These are phyloP conservation scores for Penicillium samsonianum DNA, from an alignment of 495 filamentous ascomycete species.

Conservation along the genomic window DNA sequence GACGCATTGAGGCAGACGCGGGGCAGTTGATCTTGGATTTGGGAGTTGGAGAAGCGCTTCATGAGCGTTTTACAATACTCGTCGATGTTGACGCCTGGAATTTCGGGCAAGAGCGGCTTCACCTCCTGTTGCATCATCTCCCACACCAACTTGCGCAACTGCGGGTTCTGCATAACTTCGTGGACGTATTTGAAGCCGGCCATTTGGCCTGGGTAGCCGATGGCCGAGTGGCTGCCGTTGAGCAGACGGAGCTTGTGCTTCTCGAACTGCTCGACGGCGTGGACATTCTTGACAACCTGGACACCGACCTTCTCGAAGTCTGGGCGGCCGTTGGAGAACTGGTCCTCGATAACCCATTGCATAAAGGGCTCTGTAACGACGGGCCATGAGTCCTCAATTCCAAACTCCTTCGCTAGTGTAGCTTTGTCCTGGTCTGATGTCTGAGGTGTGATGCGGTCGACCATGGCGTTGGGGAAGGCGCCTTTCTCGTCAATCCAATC, in stretches of 20 bases:
- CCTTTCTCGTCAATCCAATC: constrained; percentile 45
- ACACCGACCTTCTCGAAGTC: constrained; percentile 49
- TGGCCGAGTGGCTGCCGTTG: constrained; percentile 49
- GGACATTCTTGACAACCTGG: constrained; percentile 48
- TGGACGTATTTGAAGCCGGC: constrained; percentile 51
- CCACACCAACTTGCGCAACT: constrained; percentile 43
- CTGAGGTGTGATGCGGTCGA: constrained; percentile 52
- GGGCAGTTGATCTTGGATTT: constrained; percentile 49
- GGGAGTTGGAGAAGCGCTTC: constrained; percentile 52
- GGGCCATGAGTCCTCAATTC: constrained; percentile 49
- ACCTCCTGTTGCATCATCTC: constrained; percentile 55
- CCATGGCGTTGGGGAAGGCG: constrained; percentile 53
- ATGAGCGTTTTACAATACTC: constrained; percentile 48
- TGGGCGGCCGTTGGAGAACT: constrained; percentile 49
- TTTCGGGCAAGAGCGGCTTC: constrained; percentile 46
- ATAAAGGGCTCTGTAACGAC: constrained; percentile 53
- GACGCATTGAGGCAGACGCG: constrained; percentile 48
- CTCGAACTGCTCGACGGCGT: constrained; percentile 50
- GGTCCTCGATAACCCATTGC: constrained; percentile 53
- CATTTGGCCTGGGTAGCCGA: constrained; percentile 48
- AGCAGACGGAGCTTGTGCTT: constrained; percentile 53
- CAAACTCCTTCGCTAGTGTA: constrained; percentile 38
- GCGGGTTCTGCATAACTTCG: constrained; percentile 46
- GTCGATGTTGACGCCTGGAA: constrained; percentile 49
- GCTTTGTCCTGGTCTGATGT: constrained; percentile 42